Evolutionary conservation across 192 early-diverging fungal species (phyloP).

Genomic region (Glomus cerebriforme): DNA sequence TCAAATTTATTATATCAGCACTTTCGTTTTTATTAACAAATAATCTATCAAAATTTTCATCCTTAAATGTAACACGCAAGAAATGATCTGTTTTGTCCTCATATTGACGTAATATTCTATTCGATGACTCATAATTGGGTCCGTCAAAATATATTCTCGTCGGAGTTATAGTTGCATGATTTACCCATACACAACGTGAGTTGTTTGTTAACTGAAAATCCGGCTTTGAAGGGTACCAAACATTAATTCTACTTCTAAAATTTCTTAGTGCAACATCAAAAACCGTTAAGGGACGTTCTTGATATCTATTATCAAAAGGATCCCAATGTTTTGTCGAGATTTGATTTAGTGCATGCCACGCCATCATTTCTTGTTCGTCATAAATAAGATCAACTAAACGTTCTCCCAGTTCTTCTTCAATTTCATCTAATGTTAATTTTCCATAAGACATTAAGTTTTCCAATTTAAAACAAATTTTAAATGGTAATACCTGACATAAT

Average conservation of each 20-base stretch:
- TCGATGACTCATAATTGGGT: constrained; percentile 64
- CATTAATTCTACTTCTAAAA: neutral
- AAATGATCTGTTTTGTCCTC: constrained; percentile 55
- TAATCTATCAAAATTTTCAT: constrained; percentile 56
- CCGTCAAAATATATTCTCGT: constrained; percentile 64
- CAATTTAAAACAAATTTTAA: constrained; percentile 2
- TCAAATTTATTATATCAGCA: constrained; percentile 39
- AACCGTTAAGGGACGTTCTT: neutral
- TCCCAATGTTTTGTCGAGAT: constrained; percentile 7
- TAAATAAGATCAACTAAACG: neutral
- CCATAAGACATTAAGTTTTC: neutral
- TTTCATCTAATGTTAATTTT: neutral
- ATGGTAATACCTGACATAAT: neutral
- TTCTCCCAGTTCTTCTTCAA: neutral
- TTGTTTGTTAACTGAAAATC: neutral
- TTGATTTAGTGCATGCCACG: constrained; percentile 12
- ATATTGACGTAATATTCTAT: constrained; percentile 69
- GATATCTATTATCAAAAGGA: neutral
- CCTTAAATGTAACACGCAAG: constrained; percentile 66
- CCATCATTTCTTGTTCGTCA: neutral
- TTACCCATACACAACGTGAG: constrained; percentile 1
- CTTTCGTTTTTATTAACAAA: constrained; percentile 36
- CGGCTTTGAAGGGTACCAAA: neutral
- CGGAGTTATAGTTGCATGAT: constrained; percentile 55
- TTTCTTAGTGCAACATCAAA: neutral